phyloP scores from a whole-genome alignment of 176 grass and related monocot species.

The Triticum dicoccoides region DNA sequence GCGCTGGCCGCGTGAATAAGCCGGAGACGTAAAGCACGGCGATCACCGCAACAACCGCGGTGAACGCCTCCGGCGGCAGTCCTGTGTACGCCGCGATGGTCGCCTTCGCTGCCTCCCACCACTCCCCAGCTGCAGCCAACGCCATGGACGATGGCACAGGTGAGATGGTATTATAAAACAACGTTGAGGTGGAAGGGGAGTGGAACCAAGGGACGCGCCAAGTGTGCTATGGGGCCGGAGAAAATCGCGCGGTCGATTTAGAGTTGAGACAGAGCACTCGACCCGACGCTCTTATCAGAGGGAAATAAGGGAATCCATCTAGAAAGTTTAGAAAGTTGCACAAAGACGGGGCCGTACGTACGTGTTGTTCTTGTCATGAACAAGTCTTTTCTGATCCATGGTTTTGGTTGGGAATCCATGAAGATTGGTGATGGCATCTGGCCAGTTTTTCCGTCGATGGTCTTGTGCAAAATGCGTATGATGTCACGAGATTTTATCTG shows the following conservation, averaged over 20 bases:
- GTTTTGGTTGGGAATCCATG: too few species aligned
- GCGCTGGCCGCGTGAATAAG: neutral
- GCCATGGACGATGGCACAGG: neutral
- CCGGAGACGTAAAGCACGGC: conserved; percentile 37
- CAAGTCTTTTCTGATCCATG: too few species aligned
- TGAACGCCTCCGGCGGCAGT: conserved; percentile 42
- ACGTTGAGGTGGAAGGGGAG: neutral
- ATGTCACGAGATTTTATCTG: too few species aligned
- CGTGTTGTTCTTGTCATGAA: too few species aligned
- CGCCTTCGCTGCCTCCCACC: conserved; percentile 30
- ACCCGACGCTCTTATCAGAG: neutral
- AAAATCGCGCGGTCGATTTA: neutral
- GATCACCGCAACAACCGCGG: conserved; percentile 41
- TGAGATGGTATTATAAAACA: neutral
- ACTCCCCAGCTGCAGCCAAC: conserved; percentile 24
- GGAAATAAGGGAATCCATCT: neutral
- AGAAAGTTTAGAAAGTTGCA: too few species aligned
- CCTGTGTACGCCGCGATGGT: conserved; percentile 45
- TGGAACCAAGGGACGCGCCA: conserved; percentile 7
- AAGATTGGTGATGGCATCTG: too few species aligned
- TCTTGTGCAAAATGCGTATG: too few species aligned
- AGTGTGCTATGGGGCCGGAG: neutral
- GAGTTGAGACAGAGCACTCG: neutral
- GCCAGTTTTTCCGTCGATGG: too few species aligned
- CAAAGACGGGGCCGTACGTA: too few species aligned